A percentile compares a stretch with the other conserved stretches of the same genome.
phyloP scores from a whole-genome alignment of 306 rosid species.

The Styphnolobium japonicum region DNA sequence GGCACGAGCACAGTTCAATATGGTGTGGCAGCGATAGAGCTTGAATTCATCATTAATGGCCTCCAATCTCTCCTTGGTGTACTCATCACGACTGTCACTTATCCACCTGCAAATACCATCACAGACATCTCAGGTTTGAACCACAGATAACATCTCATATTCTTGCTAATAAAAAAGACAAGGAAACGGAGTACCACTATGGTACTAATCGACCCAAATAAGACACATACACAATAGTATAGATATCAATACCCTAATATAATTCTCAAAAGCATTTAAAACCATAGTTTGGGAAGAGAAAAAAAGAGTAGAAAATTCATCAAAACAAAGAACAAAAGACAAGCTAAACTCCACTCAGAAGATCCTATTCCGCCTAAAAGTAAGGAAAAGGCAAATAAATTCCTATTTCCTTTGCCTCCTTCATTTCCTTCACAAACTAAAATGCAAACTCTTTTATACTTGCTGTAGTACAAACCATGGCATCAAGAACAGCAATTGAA shows the following conservation, averaged over 20 bases:
- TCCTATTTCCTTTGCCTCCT: background rate
- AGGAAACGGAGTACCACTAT: background rate
- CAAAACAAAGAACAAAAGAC: background rate
- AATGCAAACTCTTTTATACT: background rate
- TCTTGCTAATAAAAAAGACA: background rate
- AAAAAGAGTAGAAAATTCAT: background rate
- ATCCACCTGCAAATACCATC: constrained; percentile 72
- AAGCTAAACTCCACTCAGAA: background rate
- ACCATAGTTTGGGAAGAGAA: background rate
- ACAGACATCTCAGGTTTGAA: constrained; percentile 1
- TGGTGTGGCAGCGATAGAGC: constrained; percentile 99
- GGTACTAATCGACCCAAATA: background rate
- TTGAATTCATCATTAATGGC: constrained; percentile 93
- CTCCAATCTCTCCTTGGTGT: constrained; percentile 83
- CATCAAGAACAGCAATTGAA: background rate
- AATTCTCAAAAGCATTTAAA: background rate
- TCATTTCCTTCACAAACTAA: background rate
- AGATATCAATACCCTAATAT: background rate
- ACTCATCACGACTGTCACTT: constrained; percentile 96
- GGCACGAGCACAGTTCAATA: constrained; percentile 94
- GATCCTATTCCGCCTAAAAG: background rate
- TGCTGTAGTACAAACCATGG: background rate
- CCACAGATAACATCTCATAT: background rate
- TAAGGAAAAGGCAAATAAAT: background rate
- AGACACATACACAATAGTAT: background rate